These are phyloP conservation scores for Kodamaea anthophila DNA, from an alignment of 1,139 yeast species.

Conservation along the genomic window DNA sequence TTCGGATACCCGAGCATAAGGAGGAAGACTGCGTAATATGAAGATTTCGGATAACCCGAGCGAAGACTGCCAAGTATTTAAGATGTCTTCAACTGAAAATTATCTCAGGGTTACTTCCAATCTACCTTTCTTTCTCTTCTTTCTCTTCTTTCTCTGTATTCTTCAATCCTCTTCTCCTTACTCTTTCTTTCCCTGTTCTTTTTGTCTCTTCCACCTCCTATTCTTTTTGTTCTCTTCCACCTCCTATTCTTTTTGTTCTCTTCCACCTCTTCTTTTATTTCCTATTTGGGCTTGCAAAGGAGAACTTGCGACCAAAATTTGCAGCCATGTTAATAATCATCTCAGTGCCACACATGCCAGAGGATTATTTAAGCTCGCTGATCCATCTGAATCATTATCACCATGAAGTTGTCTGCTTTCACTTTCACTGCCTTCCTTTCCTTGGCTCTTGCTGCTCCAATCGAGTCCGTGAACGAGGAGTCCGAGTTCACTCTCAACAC, in stretches of 20 bases:
- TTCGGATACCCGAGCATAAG: no score
- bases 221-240: not conserved
- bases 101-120: not conserved
- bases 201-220: not conserved
- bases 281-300: conserved; percentile 5
- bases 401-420: conserved; percentile 12
- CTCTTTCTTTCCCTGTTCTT: not conserved
- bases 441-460: conserved; percentile 9
- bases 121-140: not conserved
- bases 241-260: not conserved
- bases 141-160: not conserved
- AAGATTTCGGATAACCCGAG: no score
- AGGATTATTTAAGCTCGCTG: not conserved
- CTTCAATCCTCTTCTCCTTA: not conserved
- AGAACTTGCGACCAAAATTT: conserved; percentile 2
- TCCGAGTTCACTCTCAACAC: conserved; percentile 10
- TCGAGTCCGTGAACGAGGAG: conserved; percentile 7
- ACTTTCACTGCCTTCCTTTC: conserved; percentile 11
- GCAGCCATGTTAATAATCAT: conserved; percentile 1
- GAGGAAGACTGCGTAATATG: no score
- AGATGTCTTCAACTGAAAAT: no score
- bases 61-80: no score
- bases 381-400: not conserved
- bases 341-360: not conserved
- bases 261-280: not conserved